Evolutionary conservation across 495 filamentous ascomycete species (phyloP), one percentile per base, ranked within the genome.

Genomic region (Letharia lupina): DNA sequence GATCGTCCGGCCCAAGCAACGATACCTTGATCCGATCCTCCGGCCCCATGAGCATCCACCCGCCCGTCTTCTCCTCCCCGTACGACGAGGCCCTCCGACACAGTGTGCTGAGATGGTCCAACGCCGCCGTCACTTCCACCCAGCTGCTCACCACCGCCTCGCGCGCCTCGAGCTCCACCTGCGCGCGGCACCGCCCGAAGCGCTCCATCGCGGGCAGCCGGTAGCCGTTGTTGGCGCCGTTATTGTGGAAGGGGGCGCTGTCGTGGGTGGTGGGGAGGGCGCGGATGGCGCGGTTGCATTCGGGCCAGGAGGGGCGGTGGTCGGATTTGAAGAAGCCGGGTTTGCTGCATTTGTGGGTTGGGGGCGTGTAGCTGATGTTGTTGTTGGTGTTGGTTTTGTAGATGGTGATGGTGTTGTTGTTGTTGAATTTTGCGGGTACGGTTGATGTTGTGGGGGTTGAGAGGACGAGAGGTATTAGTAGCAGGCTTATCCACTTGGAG

Each of bases 201-300:
- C 11, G 2, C 11, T 57, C 54, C 0, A 7, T 20, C 33, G 0
- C 1, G 6, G 54, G 54, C 5, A 57, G 33, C 16, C 33, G 33
- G 11, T 16, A 57, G 2, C 5, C 16, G 16, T 37, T 5, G 54
- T 57, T 37, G 20, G 0, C 4, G 15, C 54, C 33, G 15, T 1
- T 3, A 2, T 5, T 37, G 33, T 57, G 54, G 33, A 57, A 57
- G 6, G 13, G 9, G 31, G 33, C 33, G 33, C 15, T 8, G 8
- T 37, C 7, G 31, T 57, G 15, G 5, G 33, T 12, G 0, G 0
- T 0, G 33, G 54, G 54, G 4, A 57, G 54, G 4, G 5, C 3
- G 13, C 54, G 54, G 54, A 57, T 37, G 3, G 54, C 54, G 16
- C 54, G 54, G 54, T 37, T n/a, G 33, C 54, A 57, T 57, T 57